These are phyloP conservation scores for Saccharomycopsis synnaedendra DNA, from an alignment of 805 yeast species.

Conservation along the genomic window DNA sequence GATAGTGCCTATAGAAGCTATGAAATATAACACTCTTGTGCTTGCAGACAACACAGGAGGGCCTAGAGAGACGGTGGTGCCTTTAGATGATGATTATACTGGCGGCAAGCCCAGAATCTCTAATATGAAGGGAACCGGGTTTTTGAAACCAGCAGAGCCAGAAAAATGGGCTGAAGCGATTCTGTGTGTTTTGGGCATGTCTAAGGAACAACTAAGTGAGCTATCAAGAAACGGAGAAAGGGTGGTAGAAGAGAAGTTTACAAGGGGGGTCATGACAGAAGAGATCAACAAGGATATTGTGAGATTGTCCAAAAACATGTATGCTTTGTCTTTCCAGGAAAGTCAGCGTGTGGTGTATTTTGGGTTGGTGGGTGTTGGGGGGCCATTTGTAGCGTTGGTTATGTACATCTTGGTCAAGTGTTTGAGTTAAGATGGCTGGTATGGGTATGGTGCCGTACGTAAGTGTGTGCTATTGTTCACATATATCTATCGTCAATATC, in stretches of 20 bases:
- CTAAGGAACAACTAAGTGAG: constrained; percentile 10
- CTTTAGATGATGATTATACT: constrained; percentile 22
- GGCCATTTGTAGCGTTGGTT: too few species aligned
- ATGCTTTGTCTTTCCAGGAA: constrained; percentile 4
- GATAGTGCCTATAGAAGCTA: constrained; percentile 92
- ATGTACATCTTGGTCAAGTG: too few species aligned
- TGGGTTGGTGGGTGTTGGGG: not conserved
- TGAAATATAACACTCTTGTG: constrained; percentile 76
- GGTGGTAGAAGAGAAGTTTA: constrained; percentile 24
- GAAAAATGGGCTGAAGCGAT: constrained; percentile 45
- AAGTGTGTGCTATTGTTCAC: too few species aligned
- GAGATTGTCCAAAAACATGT: constrained; percentile 5
- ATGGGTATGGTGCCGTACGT: too few species aligned
- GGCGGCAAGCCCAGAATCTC: constrained; percentile 12
- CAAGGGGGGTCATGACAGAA: constrained; percentile 29
- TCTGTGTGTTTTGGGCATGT: constrained; percentile 25
- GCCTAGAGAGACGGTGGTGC: constrained; percentile 62
- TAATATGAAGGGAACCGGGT: constrained; percentile 46
- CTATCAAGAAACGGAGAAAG: constrained; percentile 22
- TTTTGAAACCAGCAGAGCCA: constrained; percentile 37
- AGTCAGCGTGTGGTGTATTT: constrained; percentile 3
- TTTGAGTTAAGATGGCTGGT: too few species aligned
- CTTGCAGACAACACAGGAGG: constrained; percentile 88
- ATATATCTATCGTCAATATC: too few species aligned
- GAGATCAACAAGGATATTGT: constrained; percentile 27